Evolutionary conservation across 148 eudicot genomes (phyloP).

Genomic region (Talinum fruticosum): DNA sequence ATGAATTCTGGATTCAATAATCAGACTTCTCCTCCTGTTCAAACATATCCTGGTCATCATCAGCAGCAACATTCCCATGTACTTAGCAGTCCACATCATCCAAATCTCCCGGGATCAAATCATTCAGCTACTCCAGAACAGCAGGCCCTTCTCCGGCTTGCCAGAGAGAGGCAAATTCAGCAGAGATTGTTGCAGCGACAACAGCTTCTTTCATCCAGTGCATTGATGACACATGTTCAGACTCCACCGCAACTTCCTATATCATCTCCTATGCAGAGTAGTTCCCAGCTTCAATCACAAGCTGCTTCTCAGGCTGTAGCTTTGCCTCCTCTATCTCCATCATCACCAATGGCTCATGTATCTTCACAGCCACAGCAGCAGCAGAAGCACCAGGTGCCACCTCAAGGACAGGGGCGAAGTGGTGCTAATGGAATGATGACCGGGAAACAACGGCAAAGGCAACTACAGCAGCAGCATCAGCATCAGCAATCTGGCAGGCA

Average conservation of each 20-base stretch:
- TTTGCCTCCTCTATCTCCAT: conserved; percentile 35
- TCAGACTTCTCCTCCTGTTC: conserved; percentile 54
- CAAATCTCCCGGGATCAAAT: conserved; percentile 52
- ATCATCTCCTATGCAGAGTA: conserved; percentile 52
- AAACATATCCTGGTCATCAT: conserved; percentile 52
- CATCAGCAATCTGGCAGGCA: conserved; percentile 60
- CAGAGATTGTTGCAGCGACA: conserved; percentile 51
- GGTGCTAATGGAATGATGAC: conserved; percentile 28
- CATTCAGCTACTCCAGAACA: conserved; percentile 50
- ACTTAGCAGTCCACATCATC: conserved; percentile 49
- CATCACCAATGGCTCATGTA: conserved; percentile 49
- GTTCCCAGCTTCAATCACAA: conserved; percentile 52
- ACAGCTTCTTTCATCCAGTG: conserved; percentile 50
- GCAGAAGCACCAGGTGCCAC: conserved; percentile 50
- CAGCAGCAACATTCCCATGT: conserved; percentile 62
- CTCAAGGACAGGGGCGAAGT: conserved; percentile 50
- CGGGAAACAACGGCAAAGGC: conserved; percentile 61
- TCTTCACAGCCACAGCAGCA: conserved; percentile 52
- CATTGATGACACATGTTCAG: conserved; percentile 55
- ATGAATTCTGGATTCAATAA: conserved; percentile 44
- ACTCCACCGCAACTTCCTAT: conserved; percentile 50
- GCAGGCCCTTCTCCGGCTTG: conserved; percentile 61
- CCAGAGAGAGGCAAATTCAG: conserved; percentile 68
- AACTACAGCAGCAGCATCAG: conserved; percentile 41
- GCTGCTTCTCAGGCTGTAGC: conserved; percentile 51